Percentiles rank a stretch among this genome's conserved stretches.
phyloP scores from a whole-genome alignment of 2,329 filamentous ascomycete species.

The Onygenales sp. region DNA sequence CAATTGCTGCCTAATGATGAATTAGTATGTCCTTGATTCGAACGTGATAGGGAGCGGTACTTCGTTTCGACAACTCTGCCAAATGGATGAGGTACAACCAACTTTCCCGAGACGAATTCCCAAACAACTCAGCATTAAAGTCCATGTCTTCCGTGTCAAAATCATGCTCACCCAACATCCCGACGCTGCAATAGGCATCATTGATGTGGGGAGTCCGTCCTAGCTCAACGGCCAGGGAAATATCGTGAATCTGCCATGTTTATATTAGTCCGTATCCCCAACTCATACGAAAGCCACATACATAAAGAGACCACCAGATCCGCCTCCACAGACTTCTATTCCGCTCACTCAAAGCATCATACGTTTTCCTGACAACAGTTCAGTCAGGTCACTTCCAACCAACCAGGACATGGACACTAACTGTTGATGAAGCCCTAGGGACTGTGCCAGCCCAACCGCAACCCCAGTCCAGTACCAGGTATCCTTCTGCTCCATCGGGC shows the following conservation, averaged over 20 bases:
- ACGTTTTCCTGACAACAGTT: constrained; percentile 9
- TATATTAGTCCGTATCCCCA: no score
- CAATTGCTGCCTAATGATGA: no score
- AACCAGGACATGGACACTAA: constrained; percentile 5
- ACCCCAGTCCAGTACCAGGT: constrained; percentile 19
- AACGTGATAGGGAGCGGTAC: no score
- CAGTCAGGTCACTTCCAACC: constrained; percentile 1
- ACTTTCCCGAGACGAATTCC: no score
- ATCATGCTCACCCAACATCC: constrained; percentile 11
- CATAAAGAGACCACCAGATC: constrained; percentile 17
- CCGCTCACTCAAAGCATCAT: neutral
- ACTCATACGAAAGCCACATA: neutral
- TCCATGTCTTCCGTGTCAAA: constrained; percentile 2
- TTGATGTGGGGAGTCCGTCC: constrained; percentile 17
- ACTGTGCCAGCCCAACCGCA: constrained; percentile 17
- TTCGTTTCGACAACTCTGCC: no score
- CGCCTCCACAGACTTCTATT: constrained; percentile 10
- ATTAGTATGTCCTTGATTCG: no score
- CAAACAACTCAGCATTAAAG: no score
- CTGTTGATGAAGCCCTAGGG: constrained; percentile 18
- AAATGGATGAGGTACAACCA: no score
- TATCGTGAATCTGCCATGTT: constrained; percentile 3
- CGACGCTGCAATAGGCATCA: constrained; percentile 15
- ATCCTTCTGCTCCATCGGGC: constrained; percentile 19
- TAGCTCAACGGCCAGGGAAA: constrained; percentile 14